Evolutionary conservation across 2,329 filamentous ascomycete genomes (phyloP).

Genomic region (Oidium heveae): DNA sequence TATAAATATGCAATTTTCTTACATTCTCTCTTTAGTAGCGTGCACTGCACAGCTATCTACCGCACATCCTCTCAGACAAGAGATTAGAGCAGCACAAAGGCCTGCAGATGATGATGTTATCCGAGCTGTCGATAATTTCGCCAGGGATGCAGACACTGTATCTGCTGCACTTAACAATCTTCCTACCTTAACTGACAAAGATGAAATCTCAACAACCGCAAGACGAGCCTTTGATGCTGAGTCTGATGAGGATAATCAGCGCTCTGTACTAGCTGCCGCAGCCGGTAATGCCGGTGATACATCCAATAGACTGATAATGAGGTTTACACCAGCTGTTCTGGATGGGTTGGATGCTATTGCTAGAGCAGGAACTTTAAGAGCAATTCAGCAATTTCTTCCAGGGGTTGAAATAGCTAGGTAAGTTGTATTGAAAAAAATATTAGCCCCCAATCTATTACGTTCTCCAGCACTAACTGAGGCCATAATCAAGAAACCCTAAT

Average conservation of each 20-base stretch:
- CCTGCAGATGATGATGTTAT: background rate
- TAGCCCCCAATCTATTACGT: background rate
- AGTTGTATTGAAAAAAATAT: background rate
- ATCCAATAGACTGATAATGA: constrained; percentile 8
- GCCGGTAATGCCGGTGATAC: constrained; percentile 5
- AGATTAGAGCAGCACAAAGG: too few relatives aligned
- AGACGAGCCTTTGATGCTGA: constrained; percentile 8
- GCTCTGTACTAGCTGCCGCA: constrained; percentile 6
- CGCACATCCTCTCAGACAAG: too few relatives aligned
- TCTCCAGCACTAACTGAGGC: background rate
- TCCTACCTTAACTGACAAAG: constrained; percentile 2
- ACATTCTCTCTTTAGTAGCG: too few relatives aligned
- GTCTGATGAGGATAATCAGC: constrained; percentile 8
- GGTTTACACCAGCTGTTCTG: constrained; percentile 8
- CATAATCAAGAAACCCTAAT: background rate
- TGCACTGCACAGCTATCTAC: too few relatives aligned
- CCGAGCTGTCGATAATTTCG: constrained; percentile 6
- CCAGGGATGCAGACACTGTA: constrained; percentile 10
- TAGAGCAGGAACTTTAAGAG: background rate
- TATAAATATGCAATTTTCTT: too few relatives aligned
- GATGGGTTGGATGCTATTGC: constrained; percentile 6
- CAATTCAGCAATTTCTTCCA: background rate
- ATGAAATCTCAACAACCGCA: constrained; percentile 5
- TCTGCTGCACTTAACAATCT: constrained; percentile 7
- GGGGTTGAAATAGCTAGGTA: background rate